Base-by-base conservation (phyloP, 257 asterid genomes). In the Salvia rosmarinus region DNA sequence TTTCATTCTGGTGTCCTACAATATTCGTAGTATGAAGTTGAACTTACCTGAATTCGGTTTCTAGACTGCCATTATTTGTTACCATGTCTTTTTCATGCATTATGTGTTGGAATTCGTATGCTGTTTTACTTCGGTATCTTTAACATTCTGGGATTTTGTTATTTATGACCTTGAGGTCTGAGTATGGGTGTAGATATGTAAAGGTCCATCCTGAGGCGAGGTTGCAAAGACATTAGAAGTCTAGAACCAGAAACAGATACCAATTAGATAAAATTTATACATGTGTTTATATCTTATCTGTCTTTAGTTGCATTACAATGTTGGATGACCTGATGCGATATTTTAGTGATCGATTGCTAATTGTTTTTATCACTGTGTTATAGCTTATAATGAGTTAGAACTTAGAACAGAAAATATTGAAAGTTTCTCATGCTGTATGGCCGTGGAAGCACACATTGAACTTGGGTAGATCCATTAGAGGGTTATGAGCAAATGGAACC, bases 201-300 rank as follows among this genome's bases (percentile, higher is more conserved):
- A 75, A 39, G 28, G n/a, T 75, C 19, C 57, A 30, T 11, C 7
- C n/a, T n/a, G 42, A 21, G 32, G 57, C 32, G n/a, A 71, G 7
- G 51, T 19, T 46, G 10, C 61, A 30, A 32, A 37, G 49, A 9
- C 35, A 6, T n/a, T n/a, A n/a, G n/a, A n/a, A n/a, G n/a, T n/a
- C 49, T 13, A 7, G 68, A 58, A 11, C 58, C 2, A 51, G 40
- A 34, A 25, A 19, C 4, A 51, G 25, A 47, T 51, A 6, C 4
- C 40, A 25, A 25, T 49, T 49, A 6, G 11, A 49, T 19, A 43
- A 71, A 28, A 30, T 71, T 7, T 60, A 19, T 25, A 43, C 34
- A 11, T 40, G 20, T 42, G 37, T 57, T 17, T 51, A 14, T 7
- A 44, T 23, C 20, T 21, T 65, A 40, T 50, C 13, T 39, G n/a